Conservation (phyloP, 768 basidiomycete genomes). For the Hygrophoropsis aurantiaca region DNA sequence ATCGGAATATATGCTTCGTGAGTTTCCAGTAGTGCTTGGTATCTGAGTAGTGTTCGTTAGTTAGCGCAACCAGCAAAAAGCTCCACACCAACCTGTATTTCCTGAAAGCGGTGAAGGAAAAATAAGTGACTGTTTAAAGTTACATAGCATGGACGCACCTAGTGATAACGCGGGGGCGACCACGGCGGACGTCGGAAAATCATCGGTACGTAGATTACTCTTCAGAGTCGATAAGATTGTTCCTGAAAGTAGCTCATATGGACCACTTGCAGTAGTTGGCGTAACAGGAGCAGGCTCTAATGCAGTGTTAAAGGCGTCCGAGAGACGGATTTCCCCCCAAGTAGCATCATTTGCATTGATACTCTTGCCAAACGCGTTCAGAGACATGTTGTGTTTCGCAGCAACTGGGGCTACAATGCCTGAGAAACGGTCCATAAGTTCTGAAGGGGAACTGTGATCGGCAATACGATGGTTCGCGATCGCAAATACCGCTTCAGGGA, state of each 20-base stretch:
- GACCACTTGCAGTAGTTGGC: constrained; percentile 33
- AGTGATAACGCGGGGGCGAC: constrained; percentile 38
- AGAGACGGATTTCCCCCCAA: constrained; percentile 37
- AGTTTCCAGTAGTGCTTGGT: constrained; percentile 47
- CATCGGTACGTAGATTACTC: constrained; percentile 26
- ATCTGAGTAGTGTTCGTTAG: constrained; percentile 30
- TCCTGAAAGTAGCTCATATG: constrained; percentile 42
- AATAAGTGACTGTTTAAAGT: too few species aligned
- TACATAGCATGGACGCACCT: constrained; percentile 8
- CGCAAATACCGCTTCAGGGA: constrained; percentile 42
- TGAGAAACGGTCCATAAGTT: constrained; percentile 13
- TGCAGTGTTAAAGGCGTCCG: constrained; percentile 33
- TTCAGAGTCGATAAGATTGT: constrained; percentile 40
- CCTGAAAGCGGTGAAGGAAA: constrained; percentile 12
- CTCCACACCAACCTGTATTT: constrained; percentile 18
- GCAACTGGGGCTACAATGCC: constrained; percentile 6
- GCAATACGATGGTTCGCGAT: constrained; percentile 35
- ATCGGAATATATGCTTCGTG: constrained; percentile 48
- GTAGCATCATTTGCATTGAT: constrained; percentile 22
- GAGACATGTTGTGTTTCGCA: constrained; percentile 40
- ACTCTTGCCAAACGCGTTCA: constrained; percentile 39
- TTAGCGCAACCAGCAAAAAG: not conserved
- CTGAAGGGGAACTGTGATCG: constrained; percentile 25
- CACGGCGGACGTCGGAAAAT: constrained; percentile 19
- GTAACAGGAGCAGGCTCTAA: constrained; percentile 45